phyloP scores from a whole-genome alignment of 768 basidiomycete species.

The Zangia roseola region DNA sequence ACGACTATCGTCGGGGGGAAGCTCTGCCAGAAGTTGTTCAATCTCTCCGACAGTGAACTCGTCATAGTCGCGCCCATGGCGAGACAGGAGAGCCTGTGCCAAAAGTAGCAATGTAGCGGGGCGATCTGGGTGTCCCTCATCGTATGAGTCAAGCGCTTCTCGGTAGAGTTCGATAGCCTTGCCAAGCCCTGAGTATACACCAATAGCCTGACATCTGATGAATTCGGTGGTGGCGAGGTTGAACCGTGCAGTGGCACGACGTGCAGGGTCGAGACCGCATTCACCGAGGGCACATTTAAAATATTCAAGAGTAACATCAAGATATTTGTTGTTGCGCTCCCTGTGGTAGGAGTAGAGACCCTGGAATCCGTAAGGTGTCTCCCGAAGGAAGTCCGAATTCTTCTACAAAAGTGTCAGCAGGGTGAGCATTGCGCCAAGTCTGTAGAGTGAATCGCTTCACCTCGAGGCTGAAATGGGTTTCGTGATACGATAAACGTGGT shows the following conservation, averaged over 20 bases:
- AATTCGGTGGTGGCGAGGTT: slow-evolving; percentile 9
- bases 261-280: neutral
- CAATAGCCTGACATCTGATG: neutral
- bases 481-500: too few relatives aligned
- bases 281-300: neutral
- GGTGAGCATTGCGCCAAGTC: too few relatives aligned
- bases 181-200: neutral
- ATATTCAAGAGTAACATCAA: too few relatives aligned
- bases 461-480: too few relatives aligned
- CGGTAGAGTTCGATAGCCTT: slow-evolving; percentile 1
- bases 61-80: too few relatives aligned
- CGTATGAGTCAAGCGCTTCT: slow-evolving; percentile 11
- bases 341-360: neutral
- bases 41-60: too few relatives aligned
- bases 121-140: slow-evolving; percentile 6
- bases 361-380: slow-evolving; percentile 2
- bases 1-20: too few relatives aligned
- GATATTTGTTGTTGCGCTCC: neutral
- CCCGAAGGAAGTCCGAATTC: too few relatives aligned
- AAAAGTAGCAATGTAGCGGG: slow-evolving; percentile 1
- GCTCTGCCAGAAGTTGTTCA: too few relatives aligned
- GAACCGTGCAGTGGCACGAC: too few relatives aligned
- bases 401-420: too few relatives aligned
- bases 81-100: neutral
- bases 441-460: too few relatives aligned